Evolutionary conservation across 2,329 filamentous ascomycete genomes (phyloP).

Genomic region (Diplodia corticola): DNA sequence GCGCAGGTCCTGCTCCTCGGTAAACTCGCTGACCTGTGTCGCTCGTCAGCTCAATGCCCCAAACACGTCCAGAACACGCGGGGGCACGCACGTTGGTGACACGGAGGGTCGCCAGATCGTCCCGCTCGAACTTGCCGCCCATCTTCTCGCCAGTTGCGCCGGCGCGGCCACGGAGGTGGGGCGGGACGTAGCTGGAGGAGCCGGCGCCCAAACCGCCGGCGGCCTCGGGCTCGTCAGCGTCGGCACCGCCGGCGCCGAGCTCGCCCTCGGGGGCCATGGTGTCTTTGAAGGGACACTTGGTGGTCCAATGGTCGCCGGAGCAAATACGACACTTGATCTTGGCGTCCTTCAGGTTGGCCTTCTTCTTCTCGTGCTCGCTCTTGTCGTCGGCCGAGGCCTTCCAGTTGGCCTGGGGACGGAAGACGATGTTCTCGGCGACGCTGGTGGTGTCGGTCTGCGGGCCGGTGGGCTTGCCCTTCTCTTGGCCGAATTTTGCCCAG

Average conservation of each 20-base stretch:
- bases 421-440: conserved; percentile 97
- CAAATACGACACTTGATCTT: conserved; percentile 99
- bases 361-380: conserved; percentile 70
- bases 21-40: conserved; percentile 85
- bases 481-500: conserved; percentile 90
- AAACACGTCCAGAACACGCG: neutral
- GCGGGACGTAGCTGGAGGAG: conserved; percentile 89
- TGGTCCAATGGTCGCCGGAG: conserved; percentile 98
- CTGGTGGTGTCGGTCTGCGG: conserved; percentile 88
- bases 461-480: conserved; percentile 79
- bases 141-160: conserved; percentile 75
- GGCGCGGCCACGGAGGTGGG: conserved; percentile 83
- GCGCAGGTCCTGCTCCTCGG: conserved; percentile 90
- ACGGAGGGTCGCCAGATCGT: conserved; percentile 92
- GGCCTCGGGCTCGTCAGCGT: conserved; percentile 49
- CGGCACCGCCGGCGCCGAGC: conserved; percentile 46
- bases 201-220: conserved; percentile 61
- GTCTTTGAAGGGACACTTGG: conserved; percentile 98
- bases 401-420: conserved; percentile 92
- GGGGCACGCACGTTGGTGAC: conserved; percentile 75
- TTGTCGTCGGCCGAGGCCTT: conserved; percentile 80
- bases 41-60: conserved; percentile 21
- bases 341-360: conserved; percentile 85
- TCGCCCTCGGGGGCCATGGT: conserved; percentile 84
- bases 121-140: conserved; percentile 91